Percentiles rank a stretch among this genome's conserved stretches.
These are phyloP conservation scores for Chaetomium cochliodes DNA, from an alignment of 495 filamentous ascomycete genomes.

Conservation along the genomic window DNA sequence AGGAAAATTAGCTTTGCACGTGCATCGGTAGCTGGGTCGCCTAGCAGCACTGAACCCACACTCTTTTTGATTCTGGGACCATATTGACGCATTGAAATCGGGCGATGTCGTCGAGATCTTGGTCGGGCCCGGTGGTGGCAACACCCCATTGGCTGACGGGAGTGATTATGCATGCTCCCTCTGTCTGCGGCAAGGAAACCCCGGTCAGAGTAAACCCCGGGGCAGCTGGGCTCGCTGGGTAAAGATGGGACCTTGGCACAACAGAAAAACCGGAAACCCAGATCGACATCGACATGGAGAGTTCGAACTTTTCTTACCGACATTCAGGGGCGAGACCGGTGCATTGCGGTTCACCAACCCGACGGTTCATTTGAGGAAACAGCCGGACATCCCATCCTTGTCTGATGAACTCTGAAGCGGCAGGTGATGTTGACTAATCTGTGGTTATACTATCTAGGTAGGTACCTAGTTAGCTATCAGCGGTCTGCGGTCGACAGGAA, in stretches of 20 bases:
- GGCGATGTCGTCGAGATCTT: conserved; percentile 8
- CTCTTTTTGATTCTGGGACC: neutral
- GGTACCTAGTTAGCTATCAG: too few relatives aligned
- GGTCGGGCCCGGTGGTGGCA: conserved; percentile 15
- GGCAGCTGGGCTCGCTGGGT: conserved; percentile 25
- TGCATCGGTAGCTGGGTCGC: neutral
- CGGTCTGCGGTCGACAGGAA: neutral
- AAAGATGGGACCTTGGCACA: neutral
- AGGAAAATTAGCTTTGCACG: neutral
- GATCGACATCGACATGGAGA: neutral
- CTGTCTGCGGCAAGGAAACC: conserved; percentile 10
- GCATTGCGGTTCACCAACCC: neutral
- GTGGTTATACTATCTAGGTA: too few relatives aligned
- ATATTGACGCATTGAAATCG: conserved; percentile 6
- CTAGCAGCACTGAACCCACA: neutral
- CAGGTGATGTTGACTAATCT: too few relatives aligned
- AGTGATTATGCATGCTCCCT: conserved; percentile 19
- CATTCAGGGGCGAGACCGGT: too few relatives aligned
- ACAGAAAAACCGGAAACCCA: neutral
- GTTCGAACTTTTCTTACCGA: too few relatives aligned
- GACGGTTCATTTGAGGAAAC: neutral
- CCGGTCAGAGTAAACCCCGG: conserved; percentile 26
- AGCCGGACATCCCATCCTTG: neutral
- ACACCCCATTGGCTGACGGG: conserved; percentile 28
- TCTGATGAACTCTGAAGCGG: neutral